Evolutionary conservation across 805 yeast genomes (phyloP), one percentile per base, ranked within the genome.

Genomic region (Barnettozyma wickerhamii): DNA sequence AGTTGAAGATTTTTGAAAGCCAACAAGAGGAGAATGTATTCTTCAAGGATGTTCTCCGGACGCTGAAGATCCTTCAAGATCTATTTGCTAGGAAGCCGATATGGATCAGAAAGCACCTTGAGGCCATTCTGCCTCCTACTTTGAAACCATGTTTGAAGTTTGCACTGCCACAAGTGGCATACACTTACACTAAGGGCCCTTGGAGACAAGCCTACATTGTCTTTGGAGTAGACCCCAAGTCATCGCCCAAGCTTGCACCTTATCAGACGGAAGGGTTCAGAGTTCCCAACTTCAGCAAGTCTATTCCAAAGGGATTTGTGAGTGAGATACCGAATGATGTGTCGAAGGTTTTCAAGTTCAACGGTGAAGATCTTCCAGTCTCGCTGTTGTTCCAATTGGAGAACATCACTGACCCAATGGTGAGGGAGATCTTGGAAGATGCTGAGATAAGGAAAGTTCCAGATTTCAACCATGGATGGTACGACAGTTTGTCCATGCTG

Each of bases 201-300:
- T 93, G 96, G 95, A 73, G 98, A 52, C 88, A 87, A 45, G 77
- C 93, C 10, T 88, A 83, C 58, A 79, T 89, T 33, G 74, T 68
- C 49, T 78, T 80, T 50, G 97, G 96, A 1, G 69, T 80, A 30
- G 86, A 91, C 61, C 97, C 98, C 0, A 65, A 75, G 31, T 51
- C 62, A 2, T 78, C 82, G 35, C 52, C 63, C 1, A 57, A 66
- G 10, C 81, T 69, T 50, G 81, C 85, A 44, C 62, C 60, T 26
- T 88, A 78, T 57, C 99, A 93, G 63, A 82, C 90, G 17, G 97
- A 90, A 61, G 81, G 85, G 41, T 93, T 90, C 64, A 74, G 54
- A 39, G 45, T 49, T 19, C 44, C 59, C 35, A 55, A 59, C 35
- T 63, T 58, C 46, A 47, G 53, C 9, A 62, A 62, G 7, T 41